Evolutionary conservation across 768 basidiomycete genomes (phyloP), one percentile per base, ranked within the genome.

Genomic region (Leccinum rimulosum): DNA sequence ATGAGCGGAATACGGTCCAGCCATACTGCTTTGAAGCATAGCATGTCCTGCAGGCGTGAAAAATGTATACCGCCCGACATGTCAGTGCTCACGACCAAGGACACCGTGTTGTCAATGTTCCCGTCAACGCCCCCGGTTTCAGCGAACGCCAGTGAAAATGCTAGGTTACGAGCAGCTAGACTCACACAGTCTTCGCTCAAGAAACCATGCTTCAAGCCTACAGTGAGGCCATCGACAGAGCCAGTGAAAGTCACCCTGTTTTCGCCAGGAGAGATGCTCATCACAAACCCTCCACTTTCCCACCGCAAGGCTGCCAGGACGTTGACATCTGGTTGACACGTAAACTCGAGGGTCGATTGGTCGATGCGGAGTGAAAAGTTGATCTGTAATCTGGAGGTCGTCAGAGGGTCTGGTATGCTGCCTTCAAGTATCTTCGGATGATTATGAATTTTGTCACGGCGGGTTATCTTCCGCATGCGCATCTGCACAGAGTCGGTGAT

Each of bases 1-100:
- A 95, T 83, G 8, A 90, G 75, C 0, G 93, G 91, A 28, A 95
- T 91, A 38, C 86, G 85, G 67, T 95, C 93, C 50, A 96, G 71
- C 93, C 94, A 96, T 12, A 96, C 92, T 6, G 94, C 93, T 72
- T 95, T 95, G 82, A 96, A 93, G 72, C 92, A 95, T 19, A 98
- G 79, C 55, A 95, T 86, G 68, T 97, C 95, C 73, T 95, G 94
- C 30, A 97, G 74, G 12, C 94, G 85, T 4, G 91, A 91, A 67
- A 98, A 88, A 22, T 87, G 84, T 43, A 95, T 81, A 6, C 80
- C 86, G 0, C 89, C 91, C 4, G 86, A 78, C 55, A 98, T 83
- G 68, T 93, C 89, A 0, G 94, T 95, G 68, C 93, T 92, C n/a
- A 95, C 69, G 7, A 90, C 81, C 43, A 92, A 72, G 0, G 93